A percentile compares a stretch with the other conserved stretches of the same genome.
Evolutionary conservation across 768 basidiomycete species (phyloP).

Genomic region (Pisolithus sp.): DNA sequence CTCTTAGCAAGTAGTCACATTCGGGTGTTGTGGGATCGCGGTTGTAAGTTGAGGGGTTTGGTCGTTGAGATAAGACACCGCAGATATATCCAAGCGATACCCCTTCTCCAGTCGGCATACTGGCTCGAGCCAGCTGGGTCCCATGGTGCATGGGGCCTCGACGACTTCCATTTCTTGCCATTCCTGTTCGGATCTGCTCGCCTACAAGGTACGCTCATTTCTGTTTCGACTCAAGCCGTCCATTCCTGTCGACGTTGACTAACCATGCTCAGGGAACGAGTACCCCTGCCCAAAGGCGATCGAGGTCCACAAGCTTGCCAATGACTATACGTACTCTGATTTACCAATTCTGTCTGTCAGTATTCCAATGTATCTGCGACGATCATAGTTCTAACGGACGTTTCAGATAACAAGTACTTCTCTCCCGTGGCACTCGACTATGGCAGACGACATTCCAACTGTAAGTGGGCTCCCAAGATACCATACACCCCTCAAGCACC

Average conservation of each 20-base stretch:
- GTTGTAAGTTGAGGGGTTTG: background rate
- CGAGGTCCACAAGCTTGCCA: slow-evolving; percentile 87
- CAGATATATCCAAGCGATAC: slow-evolving; percentile 75
- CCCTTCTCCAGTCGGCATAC: slow-evolving; percentile 84
- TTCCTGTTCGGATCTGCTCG: slow-evolving; percentile 87
- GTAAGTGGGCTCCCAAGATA: slow-evolving; percentile 29
- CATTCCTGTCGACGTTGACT: background rate
- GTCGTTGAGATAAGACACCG: background rate
- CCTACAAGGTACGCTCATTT: slow-evolving; percentile 41
- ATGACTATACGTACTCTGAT: slow-evolving; percentile 93
- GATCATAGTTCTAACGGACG: background rate
- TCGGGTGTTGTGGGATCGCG: slow-evolving; percentile 58
- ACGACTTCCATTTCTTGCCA: slow-evolving; percentile 94
- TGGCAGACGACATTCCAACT: slow-evolving; percentile 96
- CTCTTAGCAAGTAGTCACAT: slow-evolving; percentile 59
- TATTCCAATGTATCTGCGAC: no score
- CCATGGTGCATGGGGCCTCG: slow-evolving; percentile 96
- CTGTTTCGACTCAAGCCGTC: background rate
- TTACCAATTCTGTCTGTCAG: slow-evolving; percentile 21
- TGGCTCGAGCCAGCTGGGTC: slow-evolving; percentile 99
- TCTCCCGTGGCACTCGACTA: slow-evolving; percentile 95
- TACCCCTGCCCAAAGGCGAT: slow-evolving; percentile 89
- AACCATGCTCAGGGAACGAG: slow-evolving; percentile 58
- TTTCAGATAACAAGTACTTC: slow-evolving; percentile 85
- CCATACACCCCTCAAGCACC: background rate